These are phyloP conservation scores for Backusella mclennaniae DNA, from an alignment of 192 early-diverging fungal genomes.

Conservation along the genomic window DNA sequence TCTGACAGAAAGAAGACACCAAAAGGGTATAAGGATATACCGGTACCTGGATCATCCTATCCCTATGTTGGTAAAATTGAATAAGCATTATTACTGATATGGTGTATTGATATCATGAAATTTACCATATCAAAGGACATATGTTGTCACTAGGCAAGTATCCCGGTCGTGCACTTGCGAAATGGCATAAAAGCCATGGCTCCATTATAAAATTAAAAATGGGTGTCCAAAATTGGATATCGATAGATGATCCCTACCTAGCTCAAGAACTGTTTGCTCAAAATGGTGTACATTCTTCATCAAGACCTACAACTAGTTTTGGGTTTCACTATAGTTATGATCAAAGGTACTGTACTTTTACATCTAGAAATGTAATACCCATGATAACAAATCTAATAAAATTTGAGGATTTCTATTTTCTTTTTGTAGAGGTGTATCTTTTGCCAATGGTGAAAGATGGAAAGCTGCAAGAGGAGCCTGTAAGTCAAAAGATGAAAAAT, in stretches of 20 bases:
- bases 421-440: background rate
- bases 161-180: background rate
- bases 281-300: background rate
- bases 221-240: constrained; percentile 12
- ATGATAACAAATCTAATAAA: background rate
- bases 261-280: constrained; percentile 3
- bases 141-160: background rate
- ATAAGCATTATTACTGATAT: too few relatives aligned
- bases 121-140: background rate
- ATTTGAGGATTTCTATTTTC: background rate
- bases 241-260: background rate
- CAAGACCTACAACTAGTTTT: background rate
- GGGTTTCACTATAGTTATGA: background rate
- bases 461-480: background rate
- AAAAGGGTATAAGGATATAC: background rate
- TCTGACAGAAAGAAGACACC: background rate
- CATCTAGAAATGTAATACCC: background rate
- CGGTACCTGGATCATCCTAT: background rate
- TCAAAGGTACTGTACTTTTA: background rate
- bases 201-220: constrained; percentile 8
- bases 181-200: constrained; percentile 1
- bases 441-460: background rate
- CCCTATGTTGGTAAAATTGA: background rate
- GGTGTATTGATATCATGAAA: background rate
- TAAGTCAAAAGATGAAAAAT: background rate